Conservation (phyloP, 2,329 filamentous ascomycete species). For the Xylariaceae sp. region DNA sequence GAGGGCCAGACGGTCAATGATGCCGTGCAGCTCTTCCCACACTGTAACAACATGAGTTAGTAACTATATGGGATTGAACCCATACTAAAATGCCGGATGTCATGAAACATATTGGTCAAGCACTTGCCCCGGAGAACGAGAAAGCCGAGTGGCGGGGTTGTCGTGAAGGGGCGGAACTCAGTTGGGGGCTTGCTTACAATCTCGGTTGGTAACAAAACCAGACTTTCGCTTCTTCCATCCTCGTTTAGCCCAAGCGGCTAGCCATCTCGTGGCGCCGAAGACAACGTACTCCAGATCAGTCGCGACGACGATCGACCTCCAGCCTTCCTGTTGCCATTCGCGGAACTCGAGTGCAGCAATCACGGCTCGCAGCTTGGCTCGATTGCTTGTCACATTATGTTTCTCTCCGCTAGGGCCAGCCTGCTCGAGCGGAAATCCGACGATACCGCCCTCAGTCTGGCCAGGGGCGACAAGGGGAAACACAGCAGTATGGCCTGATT, state of each 20-base stretch:
- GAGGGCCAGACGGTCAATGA: constrained; percentile 18
- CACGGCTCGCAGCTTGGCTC: constrained; percentile 43
- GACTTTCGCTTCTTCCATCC: constrained; percentile 32
- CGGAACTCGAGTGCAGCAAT: constrained; percentile 44
- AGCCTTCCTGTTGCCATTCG: constrained; percentile 40
- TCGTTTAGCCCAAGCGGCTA: constrained; percentile 38
- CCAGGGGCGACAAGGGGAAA: constrained; percentile 13
- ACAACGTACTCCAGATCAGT: constrained; percentile 48
- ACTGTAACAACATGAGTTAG: constrained; percentile 15
- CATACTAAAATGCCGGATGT: no score
- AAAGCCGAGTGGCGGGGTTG: no score
- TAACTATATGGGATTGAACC: no score
- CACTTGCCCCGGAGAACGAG: no score
- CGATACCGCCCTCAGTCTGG: constrained; percentile 17
- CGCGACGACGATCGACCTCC: constrained; percentile 42
- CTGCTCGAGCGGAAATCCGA: constrained; percentile 36
- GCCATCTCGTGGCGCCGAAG: constrained; percentile 39
- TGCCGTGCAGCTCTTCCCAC: constrained; percentile 40
- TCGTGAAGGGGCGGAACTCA: no score
- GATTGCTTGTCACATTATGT: constrained; percentile 38
- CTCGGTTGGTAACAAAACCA: constrained; percentile 36
- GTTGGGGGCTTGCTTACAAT: constrained; percentile 16
- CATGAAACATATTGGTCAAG: no score
- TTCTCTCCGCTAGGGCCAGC: constrained; percentile 34
- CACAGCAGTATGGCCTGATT: constrained; percentile 8